A percentile compares a stretch with the other conserved stretches of the same genome.
Evolutionary conservation across 176 grass and related monocot species (phyloP).

Genomic region (Oryza punctata): DNA sequence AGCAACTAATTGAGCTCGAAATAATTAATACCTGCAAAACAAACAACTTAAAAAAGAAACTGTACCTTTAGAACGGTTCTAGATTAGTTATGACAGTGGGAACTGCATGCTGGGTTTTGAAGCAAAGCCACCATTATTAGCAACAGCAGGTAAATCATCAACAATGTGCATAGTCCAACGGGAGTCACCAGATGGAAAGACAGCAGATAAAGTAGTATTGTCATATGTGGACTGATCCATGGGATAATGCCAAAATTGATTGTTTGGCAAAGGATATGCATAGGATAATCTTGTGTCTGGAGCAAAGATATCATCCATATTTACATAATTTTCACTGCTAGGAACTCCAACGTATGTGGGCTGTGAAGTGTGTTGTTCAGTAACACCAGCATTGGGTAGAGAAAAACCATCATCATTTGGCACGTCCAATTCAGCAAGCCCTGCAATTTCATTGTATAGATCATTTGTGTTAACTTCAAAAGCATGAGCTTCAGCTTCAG

Average conservation of each 20-base stretch:
- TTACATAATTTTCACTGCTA: constrained; percentile 46
- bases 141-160: constrained; percentile 30
- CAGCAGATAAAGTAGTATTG: neutral
- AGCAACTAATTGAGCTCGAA: neutral
- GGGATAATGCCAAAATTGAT: constrained; percentile 20
- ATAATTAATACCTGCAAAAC: neutral
- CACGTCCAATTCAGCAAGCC: constrained; percentile 24
- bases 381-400: neutral
- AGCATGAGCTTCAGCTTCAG: constrained; percentile 40
- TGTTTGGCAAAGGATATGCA: constrained; percentile 24
- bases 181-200: neutral
- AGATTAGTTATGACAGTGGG: constrained; percentile 26
- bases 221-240: neutral
- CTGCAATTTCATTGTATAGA: constrained; percentile 52
- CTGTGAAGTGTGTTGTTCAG: constrained; percentile 3
- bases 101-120: constrained; percentile 29
- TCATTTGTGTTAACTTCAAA: constrained; percentile 30
- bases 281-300: constrained; percentile 22
- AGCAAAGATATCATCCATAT: constrained; percentile 58
- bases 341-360: constrained; percentile 36
- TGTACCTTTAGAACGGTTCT: neutral
- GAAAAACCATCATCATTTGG: neutral
- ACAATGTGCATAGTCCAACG: neutral
- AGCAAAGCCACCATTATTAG: neutral
- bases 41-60: neutral